phyloP scores from a whole-genome alignment of 257 asterid species.

The Jacaranda copaia region DNA sequence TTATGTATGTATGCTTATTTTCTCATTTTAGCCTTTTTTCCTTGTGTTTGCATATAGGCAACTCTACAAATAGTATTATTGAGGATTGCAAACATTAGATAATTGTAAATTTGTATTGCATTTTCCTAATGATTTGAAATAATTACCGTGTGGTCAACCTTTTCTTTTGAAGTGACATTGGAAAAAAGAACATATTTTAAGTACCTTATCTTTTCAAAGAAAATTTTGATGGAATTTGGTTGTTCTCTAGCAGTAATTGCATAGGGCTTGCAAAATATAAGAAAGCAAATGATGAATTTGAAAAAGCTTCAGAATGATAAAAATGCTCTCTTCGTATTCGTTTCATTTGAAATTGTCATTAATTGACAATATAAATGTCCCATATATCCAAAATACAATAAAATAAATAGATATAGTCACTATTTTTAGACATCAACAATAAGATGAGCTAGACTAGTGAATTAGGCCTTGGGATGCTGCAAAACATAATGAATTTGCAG shows the following conservation, averaged over 20 bases:
- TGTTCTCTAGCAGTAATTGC: constrained; percentile 65
- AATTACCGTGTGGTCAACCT: no score
- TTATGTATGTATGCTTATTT: no score
- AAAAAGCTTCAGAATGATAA: constrained; percentile 96
- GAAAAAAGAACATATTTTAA: not conserved
- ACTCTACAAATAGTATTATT: no score
- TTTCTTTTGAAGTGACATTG: no score
- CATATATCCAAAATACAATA: constrained; percentile 11
- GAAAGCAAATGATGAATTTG: constrained; percentile 89
- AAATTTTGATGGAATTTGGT: not conserved
- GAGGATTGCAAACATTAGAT: no score
- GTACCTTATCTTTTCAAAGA: not conserved
- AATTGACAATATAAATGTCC: no score
- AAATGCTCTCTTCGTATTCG: constrained; percentile 95
- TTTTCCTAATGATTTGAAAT: no score
- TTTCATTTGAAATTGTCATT: not conserved
- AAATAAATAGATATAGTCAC: constrained; percentile 3
- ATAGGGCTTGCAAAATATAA: constrained; percentile 70
- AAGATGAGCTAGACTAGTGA: constrained; percentile 50
- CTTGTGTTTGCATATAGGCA: no score
- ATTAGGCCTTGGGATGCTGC: constrained; percentile 99
- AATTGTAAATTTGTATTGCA: no score
- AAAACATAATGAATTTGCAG: constrained; percentile 94
- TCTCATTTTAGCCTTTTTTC: no score
- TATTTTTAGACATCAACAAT: not conserved